A percentile compares a stretch with the other conserved stretches of the same genome.
Evolutionary conservation across 306 rosid species (phyloP).

Genomic region (Mucuna pruriens): DNA sequence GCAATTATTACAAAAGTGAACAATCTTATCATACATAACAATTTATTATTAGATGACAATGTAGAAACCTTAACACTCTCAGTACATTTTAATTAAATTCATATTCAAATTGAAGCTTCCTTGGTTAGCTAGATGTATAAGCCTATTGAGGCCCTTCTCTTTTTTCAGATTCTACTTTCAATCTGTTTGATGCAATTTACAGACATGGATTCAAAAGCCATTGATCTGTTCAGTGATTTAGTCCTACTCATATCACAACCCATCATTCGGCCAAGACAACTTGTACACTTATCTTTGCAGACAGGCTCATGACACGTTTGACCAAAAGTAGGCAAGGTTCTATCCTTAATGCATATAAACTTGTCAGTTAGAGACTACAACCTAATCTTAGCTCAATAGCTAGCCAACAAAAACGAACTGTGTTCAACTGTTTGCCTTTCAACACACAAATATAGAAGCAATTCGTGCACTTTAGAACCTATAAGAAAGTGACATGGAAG

Average conservation of each 20-base stretch:
- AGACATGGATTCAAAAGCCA: conserved; percentile 14
- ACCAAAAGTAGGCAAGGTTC: neutral
- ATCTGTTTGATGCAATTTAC: neutral
- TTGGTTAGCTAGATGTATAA: neutral
- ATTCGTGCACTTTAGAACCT: neutral
- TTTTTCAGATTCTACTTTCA: conserved; percentile 5
- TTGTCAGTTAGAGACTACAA: conserved; percentile 1
- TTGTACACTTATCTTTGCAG: neutral
- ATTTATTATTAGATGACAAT: neutral
- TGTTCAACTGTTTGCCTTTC: conserved; percentile 6
- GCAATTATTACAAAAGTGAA: neutral
- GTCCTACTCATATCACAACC: neutral
- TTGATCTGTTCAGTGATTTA: conserved; percentile 1
- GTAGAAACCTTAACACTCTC: neutral
- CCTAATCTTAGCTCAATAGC: conserved; percentile 3
- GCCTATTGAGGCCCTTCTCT: neutral
- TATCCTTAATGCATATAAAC: neutral
- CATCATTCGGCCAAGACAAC: conserved; percentile 4
- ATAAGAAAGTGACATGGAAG: neutral
- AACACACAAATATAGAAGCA: neutral
- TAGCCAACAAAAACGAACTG: neutral
- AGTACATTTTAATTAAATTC: neutral
- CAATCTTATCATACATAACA: neutral
- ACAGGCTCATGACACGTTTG: neutral
- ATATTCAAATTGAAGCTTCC: neutral